phyloP scores from a whole-genome alignment of 768 basidiomycete species.

The Naganishia vaughanmartiniae region DNA sequence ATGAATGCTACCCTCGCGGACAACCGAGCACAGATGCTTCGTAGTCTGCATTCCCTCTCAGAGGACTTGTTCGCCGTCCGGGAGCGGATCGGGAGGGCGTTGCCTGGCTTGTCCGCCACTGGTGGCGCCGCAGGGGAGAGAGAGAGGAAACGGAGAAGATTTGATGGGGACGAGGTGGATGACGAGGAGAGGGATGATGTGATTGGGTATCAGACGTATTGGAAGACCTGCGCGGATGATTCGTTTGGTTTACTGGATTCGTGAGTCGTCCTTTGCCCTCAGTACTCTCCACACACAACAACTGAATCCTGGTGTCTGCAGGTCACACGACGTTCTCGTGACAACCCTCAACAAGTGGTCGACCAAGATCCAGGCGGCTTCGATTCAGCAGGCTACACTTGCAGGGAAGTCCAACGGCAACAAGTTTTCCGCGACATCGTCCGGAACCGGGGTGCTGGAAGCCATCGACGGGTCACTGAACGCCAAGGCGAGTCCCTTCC shows the following conservation, averaged over 20 bases:
- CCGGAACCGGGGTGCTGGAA: slow-evolving; percentile 58
- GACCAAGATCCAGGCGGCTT: slow-evolving; percentile 86
- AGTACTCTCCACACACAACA: background rate
- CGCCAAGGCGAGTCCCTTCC: slow-evolving; percentile 37
- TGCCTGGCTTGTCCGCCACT: background rate
- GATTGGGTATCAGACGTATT: slow-evolving; percentile 34
- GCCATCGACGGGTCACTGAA: slow-evolving; percentile 71
- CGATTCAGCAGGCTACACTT: slow-evolving; percentile 59
- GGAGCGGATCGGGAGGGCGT: background rate
- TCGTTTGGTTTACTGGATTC: slow-evolving; percentile 38
- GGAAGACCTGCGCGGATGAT: slow-evolving; percentile 38
- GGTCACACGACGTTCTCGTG: slow-evolving; percentile 69
- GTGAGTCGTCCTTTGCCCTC: slow-evolving; percentile 37
- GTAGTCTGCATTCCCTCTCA: slow-evolving; percentile 6
- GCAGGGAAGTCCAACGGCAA: slow-evolving; percentile 58
- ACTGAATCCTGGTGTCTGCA: slow-evolving; percentile 29
- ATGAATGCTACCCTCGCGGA: slow-evolving; percentile 7
- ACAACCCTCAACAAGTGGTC: slow-evolving; percentile 92
- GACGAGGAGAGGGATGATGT: background rate
- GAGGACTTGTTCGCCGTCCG: slow-evolving; percentile 19
- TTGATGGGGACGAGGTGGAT: slow-evolving; percentile 33
- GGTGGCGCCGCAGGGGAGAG: slow-evolving; percentile 7
- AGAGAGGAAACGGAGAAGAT: slow-evolving; percentile 20
- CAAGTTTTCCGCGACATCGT: slow-evolving; percentile 56
- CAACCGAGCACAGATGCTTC: background rate